Evolutionary conservation across 768 basidiomycete genomes (phyloP).

Genomic region (Krasilnikovozyma curviuscula): DNA sequence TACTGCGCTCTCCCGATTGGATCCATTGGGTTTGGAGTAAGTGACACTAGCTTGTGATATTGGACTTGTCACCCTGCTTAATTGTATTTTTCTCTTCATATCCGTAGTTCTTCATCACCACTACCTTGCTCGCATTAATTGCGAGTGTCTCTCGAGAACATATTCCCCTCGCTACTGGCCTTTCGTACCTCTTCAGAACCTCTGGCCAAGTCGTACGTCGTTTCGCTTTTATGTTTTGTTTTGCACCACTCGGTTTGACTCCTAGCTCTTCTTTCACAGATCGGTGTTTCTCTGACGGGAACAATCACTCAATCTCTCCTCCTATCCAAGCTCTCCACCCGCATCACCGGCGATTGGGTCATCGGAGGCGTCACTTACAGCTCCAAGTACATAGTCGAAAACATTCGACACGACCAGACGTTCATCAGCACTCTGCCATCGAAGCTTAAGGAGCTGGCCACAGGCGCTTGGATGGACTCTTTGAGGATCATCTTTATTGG

Average conservation of each 20-base stretch:
- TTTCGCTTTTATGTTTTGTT: too few relatives aligned
- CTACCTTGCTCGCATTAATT: slow-evolving; percentile 47
- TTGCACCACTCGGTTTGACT: too few relatives aligned
- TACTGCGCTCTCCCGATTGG: slow-evolving; percentile 7
- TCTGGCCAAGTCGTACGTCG: slow-evolving; percentile 88
- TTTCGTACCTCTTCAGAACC: slow-evolving; percentile 82
- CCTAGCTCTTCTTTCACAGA: too few relatives aligned
- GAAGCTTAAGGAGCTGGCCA: slow-evolving; percentile 13
- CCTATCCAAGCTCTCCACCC: slow-evolving; percentile 43
- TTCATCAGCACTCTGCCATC: slow-evolving; percentile 19
- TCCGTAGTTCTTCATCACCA: slow-evolving; percentile 66
- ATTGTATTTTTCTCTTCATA: too few relatives aligned
- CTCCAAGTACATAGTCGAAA: too few relatives aligned
- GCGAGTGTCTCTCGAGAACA: slow-evolving; percentile 39
- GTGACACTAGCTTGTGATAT: too few relatives aligned
- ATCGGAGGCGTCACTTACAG: slow-evolving; percentile 37
- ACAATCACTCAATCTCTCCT: slow-evolving; percentile 68
- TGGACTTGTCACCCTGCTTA: too few relatives aligned
- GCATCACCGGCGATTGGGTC: slow-evolving; percentile 62
- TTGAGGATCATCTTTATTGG: slow-evolving; percentile 20
- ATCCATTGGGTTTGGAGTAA: too few relatives aligned
- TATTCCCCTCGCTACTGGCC: slow-evolving; percentile 52
- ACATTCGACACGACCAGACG: slow-evolving; percentile 23
- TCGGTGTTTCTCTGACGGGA: slow-evolving; percentile 77
- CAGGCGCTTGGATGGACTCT: slow-evolving; percentile 15